phyloP scores from a whole-genome alignment of 192 early-diverging fungal species.

The Gigaspora rosea region DNA sequence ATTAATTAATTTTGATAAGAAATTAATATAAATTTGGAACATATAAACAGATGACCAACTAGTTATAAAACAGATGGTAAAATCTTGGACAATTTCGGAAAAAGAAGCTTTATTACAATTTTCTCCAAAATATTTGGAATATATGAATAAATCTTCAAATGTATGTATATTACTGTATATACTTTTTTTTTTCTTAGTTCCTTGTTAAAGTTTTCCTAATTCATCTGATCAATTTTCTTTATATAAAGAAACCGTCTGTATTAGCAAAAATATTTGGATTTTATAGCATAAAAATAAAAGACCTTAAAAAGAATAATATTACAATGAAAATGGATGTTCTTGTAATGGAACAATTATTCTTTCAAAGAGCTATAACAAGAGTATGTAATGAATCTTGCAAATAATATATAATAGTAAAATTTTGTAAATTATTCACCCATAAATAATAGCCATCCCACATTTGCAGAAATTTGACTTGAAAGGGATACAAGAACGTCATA shows the following conservation, averaged over 20 bases:
- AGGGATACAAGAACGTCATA: constrained; percentile 69
- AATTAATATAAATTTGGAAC: not conserved
- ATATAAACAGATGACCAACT: constrained; percentile 74
- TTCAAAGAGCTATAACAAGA: constrained; percentile 63
- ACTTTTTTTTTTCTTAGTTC: not conserved
- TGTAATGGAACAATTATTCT: constrained; percentile 96
- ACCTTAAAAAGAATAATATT: constrained; percentile 46
- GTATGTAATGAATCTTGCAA: constrained; percentile 59
- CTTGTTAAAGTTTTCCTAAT: not conserved
- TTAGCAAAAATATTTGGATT: constrained; percentile 90
- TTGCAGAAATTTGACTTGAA: constrained; percentile 76
- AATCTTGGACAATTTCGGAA: constrained; percentile 73
- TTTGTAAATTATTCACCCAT: too few species aligned
- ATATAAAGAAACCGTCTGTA: constrained; percentile 57
- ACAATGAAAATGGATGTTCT: constrained; percentile 80
- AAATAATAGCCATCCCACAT: not conserved
- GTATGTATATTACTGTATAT: constrained; percentile 29
- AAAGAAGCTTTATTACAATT: constrained; percentile 83
- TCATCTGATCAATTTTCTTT: not conserved
- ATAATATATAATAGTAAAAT: not conserved
- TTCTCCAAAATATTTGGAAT: constrained; percentile 89
- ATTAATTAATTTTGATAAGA: not conserved
- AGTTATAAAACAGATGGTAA: constrained; percentile 83
- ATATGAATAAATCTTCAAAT: constrained; percentile 67
- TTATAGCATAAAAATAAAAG: constrained; percentile 80